These are phyloP conservation scores for Nothophytophthora sp. DNA, from an alignment of 352 stramenopile genomes.

Conservation along the genomic window DNA sequence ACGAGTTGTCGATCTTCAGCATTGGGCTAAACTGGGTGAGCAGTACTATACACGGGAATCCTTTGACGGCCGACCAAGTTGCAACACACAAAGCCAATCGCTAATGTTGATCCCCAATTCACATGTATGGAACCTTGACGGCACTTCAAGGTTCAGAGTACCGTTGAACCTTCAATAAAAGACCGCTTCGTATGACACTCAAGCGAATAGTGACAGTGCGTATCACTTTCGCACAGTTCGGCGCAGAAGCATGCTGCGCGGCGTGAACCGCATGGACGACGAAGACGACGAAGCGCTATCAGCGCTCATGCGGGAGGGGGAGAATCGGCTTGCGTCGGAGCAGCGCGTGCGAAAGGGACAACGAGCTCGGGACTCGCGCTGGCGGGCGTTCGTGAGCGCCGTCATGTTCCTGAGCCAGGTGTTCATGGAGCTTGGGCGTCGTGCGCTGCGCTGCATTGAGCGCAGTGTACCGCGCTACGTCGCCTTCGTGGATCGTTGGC, in stretches of 20 bases:
- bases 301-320: constrained; percentile 40
- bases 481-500: constrained; percentile 46
- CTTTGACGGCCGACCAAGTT: too few relatives aligned
- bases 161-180: too few relatives aligned
- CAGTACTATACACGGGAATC: too few relatives aligned
- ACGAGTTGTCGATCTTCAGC: constrained; percentile 7
- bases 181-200: too few relatives aligned
- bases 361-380: constrained; percentile 26
- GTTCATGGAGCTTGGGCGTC: constrained; percentile 47
- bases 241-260: constrained; percentile 26
- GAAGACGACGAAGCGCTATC: constrained; percentile 48
- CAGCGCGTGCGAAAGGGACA: constrained; percentile 13
- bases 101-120: too few relatives aligned
- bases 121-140: too few relatives aligned
- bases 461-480: constrained; percentile 51
- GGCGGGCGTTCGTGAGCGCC: constrained; percentile 39
- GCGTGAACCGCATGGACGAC: constrained; percentile 21
- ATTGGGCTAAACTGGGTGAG: constrained; percentile 15
- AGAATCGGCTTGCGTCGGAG: constrained; percentile 27
- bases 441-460: constrained; percentile 44
- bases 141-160: too few relatives aligned
- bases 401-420: constrained; percentile 50
- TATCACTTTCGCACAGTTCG: too few relatives aligned
- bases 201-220: too few relatives aligned
- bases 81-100: too few relatives aligned